A percentile compares a stretch with the other conserved stretches of the same genome.
Conservation (phyloP, 352 stramenopile genomes). For the Pythium myriotylum region DNA sequence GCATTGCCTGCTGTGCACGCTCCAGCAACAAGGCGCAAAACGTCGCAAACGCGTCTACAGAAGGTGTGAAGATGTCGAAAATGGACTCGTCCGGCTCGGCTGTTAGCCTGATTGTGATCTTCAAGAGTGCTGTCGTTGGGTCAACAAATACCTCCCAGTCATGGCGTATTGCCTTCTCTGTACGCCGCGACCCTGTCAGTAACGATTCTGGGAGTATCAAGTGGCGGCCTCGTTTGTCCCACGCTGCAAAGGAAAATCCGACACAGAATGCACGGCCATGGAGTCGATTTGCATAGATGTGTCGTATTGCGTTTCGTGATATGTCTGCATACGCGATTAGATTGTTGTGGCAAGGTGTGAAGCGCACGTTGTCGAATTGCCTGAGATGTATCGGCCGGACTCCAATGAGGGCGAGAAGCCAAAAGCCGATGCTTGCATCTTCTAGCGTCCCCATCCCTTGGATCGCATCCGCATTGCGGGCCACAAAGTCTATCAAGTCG, state of each 20-base stretch:
- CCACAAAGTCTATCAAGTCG: slow-evolving; percentile 33
- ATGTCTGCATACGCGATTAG: slow-evolving; percentile 6
- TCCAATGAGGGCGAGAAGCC: not conserved
- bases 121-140: too few relatives aligned
- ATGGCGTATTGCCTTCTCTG: too few relatives aligned
- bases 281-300: slow-evolving; percentile 12
- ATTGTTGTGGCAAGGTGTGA: not conserved
- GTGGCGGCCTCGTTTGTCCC: slow-evolving; percentile 23
- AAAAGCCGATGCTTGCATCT: slow-evolving; percentile 11
- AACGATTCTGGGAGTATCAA: too few relatives aligned
- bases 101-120: too few relatives aligned
- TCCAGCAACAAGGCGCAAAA: too few relatives aligned
- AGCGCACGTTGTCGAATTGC: slow-evolving; percentile 1
- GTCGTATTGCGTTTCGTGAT: not conserved
- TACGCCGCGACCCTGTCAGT: too few relatives aligned
- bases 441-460: slow-evolving; percentile 8
- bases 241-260: slow-evolving; percentile 40
- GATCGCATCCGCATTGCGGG: not conserved
- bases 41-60: too few relatives aligned
- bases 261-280: slow-evolving; percentile 34
- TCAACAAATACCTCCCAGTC: too few relatives aligned
- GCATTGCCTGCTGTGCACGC: too few relatives aligned
- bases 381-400: not conserved
- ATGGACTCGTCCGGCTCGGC: too few relatives aligned
- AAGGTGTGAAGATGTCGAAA: too few relatives aligned